These are phyloP conservation scores for Lachnellula willkommii DNA, from an alignment of 2,329 filamentous ascomycete genomes.

Conservation along the genomic window DNA sequence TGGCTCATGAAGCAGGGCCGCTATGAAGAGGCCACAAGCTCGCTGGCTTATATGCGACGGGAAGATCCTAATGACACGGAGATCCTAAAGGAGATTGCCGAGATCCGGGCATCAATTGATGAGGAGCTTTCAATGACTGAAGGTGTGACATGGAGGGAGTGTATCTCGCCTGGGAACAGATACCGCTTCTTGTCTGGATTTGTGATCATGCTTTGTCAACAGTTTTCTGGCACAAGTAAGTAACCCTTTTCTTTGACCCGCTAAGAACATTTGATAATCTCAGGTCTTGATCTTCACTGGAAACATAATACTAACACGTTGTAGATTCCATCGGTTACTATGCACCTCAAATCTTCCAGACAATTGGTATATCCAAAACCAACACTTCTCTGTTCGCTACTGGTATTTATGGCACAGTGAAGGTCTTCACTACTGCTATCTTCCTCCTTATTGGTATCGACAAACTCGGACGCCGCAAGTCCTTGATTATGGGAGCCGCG, in stretches of 20 bases:
- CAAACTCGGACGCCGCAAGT: slow-evolving; percentile 42
- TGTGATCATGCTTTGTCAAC: slow-evolving; percentile 44
- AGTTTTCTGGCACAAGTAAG: slow-evolving; percentile 18
- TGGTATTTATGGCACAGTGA: slow-evolving; percentile 66
- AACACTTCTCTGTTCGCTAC: slow-evolving; percentile 61
- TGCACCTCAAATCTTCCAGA: slow-evolving; percentile 53
- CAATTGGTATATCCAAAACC: slow-evolving; percentile 54
- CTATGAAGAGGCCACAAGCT: slow-evolving; percentile 50
- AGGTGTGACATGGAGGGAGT: slow-evolving; percentile 55
- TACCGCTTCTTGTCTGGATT: slow-evolving; percentile 37
- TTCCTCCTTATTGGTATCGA: slow-evolving; percentile 47
- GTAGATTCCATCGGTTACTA: slow-evolving; percentile 22
- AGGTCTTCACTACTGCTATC: slow-evolving; percentile 54
- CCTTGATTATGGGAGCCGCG: slow-evolving; percentile 44
- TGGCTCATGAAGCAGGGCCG: slow-evolving; percentile 63
- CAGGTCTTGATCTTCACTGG: no score
- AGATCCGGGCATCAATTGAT: slow-evolving; percentile 61
- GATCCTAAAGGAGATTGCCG: slow-evolving; percentile 54
- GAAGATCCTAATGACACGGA: slow-evolving; percentile 51
- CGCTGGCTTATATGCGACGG: slow-evolving; percentile 53
- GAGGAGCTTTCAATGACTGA: slow-evolving; percentile 66
- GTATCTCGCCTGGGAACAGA: slow-evolving; percentile 33
- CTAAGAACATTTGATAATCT: no score
- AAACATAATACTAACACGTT: no score
- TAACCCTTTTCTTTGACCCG: no score